A percentile compares a stretch with the other conserved stretches of the same genome.
Conservation (phyloP, 208 protist species). For the Herpetomonas tarakana region DNA sequence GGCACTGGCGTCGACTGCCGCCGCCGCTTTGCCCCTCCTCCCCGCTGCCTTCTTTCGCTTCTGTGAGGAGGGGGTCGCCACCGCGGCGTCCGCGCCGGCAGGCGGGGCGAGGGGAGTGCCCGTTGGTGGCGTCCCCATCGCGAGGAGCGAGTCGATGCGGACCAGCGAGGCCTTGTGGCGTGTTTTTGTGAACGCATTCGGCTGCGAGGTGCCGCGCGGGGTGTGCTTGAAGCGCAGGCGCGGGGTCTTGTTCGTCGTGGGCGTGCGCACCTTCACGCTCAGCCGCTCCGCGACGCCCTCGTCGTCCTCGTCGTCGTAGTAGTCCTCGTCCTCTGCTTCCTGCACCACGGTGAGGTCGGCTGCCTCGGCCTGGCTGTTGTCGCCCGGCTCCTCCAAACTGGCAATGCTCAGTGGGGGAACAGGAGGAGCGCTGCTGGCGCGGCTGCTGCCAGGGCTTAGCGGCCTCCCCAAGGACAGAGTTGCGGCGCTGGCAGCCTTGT, state of each 20-base stretch:
- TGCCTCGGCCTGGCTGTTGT: background rate
- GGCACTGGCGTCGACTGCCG: background rate
- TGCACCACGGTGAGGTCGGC: background rate
- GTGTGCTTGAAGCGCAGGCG: slow-evolving; percentile 1
- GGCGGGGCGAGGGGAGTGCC: background rate
- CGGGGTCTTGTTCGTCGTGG: background rate
- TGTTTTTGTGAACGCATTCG: background rate
- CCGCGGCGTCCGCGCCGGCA: background rate
- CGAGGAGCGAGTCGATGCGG: background rate
- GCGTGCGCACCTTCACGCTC: background rate
- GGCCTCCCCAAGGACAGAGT: too few species aligned
- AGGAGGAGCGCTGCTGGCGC: background rate
- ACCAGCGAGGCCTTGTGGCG: background rate
- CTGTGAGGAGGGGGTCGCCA: background rate
- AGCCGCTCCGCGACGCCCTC: background rate
- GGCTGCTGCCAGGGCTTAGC: background rate
- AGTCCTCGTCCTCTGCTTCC: background rate
- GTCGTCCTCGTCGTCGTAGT: background rate
- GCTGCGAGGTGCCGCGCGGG: background rate
- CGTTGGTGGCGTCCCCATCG: background rate
- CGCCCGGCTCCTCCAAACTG: background rate
- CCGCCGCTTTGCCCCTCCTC: too few species aligned
- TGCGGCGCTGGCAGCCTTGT: background rate
- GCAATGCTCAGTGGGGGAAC: background rate
- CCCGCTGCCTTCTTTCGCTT: background rate